Percentiles rank a stretch among this genome's conserved stretches.
These are phyloP conservation scores for Boeremia exigua DNA, from an alignment of 2,329 filamentous ascomycete species.

Conservation along the genomic window DNA sequence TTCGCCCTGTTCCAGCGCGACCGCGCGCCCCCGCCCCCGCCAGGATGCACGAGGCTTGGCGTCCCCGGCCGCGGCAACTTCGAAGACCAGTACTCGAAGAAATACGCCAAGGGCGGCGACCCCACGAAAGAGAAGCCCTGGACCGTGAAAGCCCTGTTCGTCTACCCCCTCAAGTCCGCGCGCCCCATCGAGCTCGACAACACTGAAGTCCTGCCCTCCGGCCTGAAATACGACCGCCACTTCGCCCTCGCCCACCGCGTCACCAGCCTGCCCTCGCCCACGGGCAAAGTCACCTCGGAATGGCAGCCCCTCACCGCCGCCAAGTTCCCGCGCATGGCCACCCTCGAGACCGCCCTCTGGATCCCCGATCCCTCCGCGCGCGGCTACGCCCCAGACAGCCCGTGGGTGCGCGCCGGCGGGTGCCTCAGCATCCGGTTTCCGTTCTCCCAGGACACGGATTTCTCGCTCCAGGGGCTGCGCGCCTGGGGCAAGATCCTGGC, in stretches of 20 bases:
- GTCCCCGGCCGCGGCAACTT: constrained; percentile 59
- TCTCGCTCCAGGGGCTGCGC: constrained; percentile 40
- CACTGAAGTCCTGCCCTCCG: constrained; percentile 69
- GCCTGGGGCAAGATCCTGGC: constrained; percentile 42
- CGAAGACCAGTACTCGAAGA: constrained; percentile 61
- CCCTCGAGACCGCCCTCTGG: constrained; percentile 72
- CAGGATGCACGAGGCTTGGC: constrained; percentile 61
- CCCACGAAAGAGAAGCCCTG: constrained; percentile 34
- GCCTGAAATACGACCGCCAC: constrained; percentile 79
- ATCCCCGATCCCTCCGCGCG: constrained; percentile 67
- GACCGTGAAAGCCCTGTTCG: constrained; percentile 71
- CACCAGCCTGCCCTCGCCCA: constrained; percentile 50
- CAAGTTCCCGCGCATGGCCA: constrained; percentile 73
- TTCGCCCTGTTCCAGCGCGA: constrained; percentile 36
- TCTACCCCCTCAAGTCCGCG: constrained; percentile 87
- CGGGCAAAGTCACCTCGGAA: constrained; percentile 48
- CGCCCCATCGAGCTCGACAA: constrained; percentile 73
- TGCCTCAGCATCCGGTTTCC: constrained; percentile 74
- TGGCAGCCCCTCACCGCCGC: constrained; percentile 78
- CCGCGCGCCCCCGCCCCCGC: constrained; percentile 31
- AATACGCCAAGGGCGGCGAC: constrained; percentile 50
- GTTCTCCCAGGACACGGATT: constrained; percentile 47
- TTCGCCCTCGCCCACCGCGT: constrained; percentile 78
- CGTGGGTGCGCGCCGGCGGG: constrained; percentile 61
- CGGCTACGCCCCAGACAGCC: constrained; percentile 56